Base-by-base conservation (phyloP, 148 eudicot species). In the Bassia scoparia region DNA sequence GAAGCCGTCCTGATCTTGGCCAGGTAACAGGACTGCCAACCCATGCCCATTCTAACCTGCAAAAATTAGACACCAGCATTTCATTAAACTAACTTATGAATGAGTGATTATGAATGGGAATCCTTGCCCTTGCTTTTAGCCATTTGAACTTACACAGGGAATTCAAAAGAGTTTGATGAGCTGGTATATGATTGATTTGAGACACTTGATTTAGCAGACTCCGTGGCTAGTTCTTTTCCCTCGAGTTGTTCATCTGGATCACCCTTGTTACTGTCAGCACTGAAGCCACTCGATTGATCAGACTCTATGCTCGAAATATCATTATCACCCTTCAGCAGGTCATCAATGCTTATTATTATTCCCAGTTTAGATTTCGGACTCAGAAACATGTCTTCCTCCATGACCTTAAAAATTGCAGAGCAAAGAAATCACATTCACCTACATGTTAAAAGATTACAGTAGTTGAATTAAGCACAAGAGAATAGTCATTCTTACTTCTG, bases 11-110 rank as follows among this genome's bases (percentile, higher is more conserved):
- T 50, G 90, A 71, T 79, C 48, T 79, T 56, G 86, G 89, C 90
- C 90, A 87, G 66, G 76, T 85, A 6, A 79, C 85, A 17, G 96
- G 96, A 67, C 96, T 90, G 29, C 87, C 89, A 71, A 74, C 74
- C 81, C 86, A 86, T 38, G 85, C 89, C 73, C 74, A 72, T 31
- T 87, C 77, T 84, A 87, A 76, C 71, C 96, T 90, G 90, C 85
- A 83, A 53, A 43, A 14, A 48, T 54, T 24, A 20, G 29, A 7
- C 9, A 59, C n/a, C 71, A 15, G 46, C 56, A 58, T 35, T 48
- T n/a, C n/a, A n/a, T n/a, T n/a, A n/a, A n/a, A n/a, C n/a, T n/a
- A n/a, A n/a, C n/a, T n/a, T n/a, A n/a, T n/a, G n/a, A n/a, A n/a
- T n/a, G n/a, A n/a, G n/a, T n/a, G n/a, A 58, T 23, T 12, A 21